A percentile compares a stretch with the other conserved stretches of the same genome.
phyloP scores from a whole-genome alignment of 768 basidiomycete species.

The Macrocybe gigantea region DNA sequence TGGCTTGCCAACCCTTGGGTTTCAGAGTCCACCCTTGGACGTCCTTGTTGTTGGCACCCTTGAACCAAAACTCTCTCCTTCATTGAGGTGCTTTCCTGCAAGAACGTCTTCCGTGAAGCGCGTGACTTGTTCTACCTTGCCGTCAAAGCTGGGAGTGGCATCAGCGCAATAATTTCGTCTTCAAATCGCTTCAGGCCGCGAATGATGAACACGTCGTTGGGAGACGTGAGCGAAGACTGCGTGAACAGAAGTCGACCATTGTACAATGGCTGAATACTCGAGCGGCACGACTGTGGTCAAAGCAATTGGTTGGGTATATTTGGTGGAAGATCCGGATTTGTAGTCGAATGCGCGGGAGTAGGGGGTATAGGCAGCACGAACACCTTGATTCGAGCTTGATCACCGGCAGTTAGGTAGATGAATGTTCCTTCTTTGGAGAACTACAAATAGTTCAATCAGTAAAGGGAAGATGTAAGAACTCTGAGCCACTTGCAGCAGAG shows the following conservation, averaged over 20 bases:
- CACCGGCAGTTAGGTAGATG: constrained; percentile 72
- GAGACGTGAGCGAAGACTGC: constrained; percentile 66
- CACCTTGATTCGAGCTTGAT: constrained; percentile 71
- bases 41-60: constrained; percentile 65
- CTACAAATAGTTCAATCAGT: constrained; percentile 28
- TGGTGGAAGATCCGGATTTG: constrained; percentile 39
- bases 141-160: constrained; percentile 18
- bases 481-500: constrained; percentile 43
- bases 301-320: constrained; percentile 47
- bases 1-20: constrained; percentile 69
- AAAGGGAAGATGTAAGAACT: background rate
- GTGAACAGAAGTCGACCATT: constrained; percentile 64
- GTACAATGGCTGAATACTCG: constrained; percentile 56
- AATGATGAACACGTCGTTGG: constrained; percentile 75
- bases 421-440: constrained; percentile 69
- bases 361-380: constrained; percentile 64
- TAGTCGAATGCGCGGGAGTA: constrained; percentile 49
- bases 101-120: constrained; percentile 53
- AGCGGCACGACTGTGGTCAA: constrained; percentile 58
- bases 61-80: constrained; percentile 86
- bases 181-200: constrained; percentile 40
- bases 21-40: constrained; percentile 86
- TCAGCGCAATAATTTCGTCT: constrained; percentile 28
- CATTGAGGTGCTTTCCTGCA: constrained; percentile 48
- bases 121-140: constrained; percentile 54